These are phyloP conservation scores for Murraya paniculata DNA, from an alignment of 345 rosid species.

Conservation along the genomic window DNA sequence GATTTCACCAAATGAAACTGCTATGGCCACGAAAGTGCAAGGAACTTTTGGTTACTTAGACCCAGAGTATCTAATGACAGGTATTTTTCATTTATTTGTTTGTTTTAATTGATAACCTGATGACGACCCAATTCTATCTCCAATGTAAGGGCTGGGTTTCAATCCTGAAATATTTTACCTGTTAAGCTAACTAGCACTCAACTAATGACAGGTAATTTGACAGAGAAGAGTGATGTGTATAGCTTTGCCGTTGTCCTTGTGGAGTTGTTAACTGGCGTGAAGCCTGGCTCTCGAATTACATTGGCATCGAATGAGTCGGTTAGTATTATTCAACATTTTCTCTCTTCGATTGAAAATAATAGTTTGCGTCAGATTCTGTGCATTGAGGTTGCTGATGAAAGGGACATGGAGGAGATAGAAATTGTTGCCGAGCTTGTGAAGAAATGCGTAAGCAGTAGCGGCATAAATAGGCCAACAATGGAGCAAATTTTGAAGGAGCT, in stretches of 20 bases:
- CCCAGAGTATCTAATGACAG: slow-evolving; percentile 34
- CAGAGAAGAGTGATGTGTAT: slow-evolving; percentile 32
- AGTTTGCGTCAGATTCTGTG: not conserved
- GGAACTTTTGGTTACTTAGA: slow-evolving; percentile 39
- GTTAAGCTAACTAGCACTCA: no score
- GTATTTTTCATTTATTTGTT: no score
- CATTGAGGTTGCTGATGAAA: not conserved
- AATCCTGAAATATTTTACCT: no score
- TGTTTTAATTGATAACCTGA: no score
- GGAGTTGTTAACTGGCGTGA: slow-evolving; percentile 31
- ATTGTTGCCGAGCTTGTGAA: slow-evolving; percentile 14
- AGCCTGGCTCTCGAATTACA: slow-evolving; percentile 7
- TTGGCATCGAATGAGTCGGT: not conserved
- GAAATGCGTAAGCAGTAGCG: slow-evolving; percentile 7
- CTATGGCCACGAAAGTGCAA: slow-evolving; percentile 7
- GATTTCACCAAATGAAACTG: slow-evolving; percentile 10
- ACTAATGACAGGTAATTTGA: slow-evolving; percentile 19
- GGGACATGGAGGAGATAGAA: slow-evolving; percentile 23
- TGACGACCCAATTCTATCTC: no score
- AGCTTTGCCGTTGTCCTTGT: slow-evolving; percentile 37
- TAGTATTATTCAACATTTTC: slow-evolving; percentile 20
- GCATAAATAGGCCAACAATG: slow-evolving; percentile 11
- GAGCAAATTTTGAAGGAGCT: not conserved
- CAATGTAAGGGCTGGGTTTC: no score
- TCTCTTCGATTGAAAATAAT: slow-evolving; percentile 2